Conservation (phyloP, 1,139 yeast species). For the Blastobotrys proliferans region DNA sequence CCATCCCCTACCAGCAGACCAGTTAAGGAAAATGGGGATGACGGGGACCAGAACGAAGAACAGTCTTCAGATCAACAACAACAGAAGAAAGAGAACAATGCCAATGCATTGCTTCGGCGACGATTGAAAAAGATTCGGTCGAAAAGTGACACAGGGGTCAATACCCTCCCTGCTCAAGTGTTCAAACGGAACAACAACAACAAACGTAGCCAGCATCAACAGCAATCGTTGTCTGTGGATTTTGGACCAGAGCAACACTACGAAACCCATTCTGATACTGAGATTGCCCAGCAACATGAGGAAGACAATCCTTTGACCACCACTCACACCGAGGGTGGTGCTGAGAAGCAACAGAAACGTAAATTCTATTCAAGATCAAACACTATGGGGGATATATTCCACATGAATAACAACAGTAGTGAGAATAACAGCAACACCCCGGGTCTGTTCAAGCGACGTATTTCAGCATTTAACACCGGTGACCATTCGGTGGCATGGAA, state of each 20-base stretch:
- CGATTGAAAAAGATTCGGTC: slow-evolving; percentile 21
- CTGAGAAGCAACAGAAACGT: slow-evolving; percentile 7
- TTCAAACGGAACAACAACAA: slow-evolving; percentile 8
- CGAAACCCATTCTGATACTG: slow-evolving; percentile 20
- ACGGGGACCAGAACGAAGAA: background rate
- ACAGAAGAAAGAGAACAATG: slow-evolving; percentile 8
- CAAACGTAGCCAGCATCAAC: too few relatives aligned
- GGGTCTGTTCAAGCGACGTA: slow-evolving; percentile 20
- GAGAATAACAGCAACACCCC: slow-evolving; percentile 3
- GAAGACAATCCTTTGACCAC: slow-evolving; percentile 4
- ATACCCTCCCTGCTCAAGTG: slow-evolving; percentile 12
- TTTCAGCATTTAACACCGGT: slow-evolving; percentile 24
- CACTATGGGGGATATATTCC: slow-evolving; percentile 15
- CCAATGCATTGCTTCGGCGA: slow-evolving; percentile 9
- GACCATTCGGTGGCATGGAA: slow-evolving; percentile 24
- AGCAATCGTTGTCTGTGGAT: slow-evolving; percentile 13
- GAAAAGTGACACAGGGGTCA: slow-evolving; percentile 24
- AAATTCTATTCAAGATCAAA: slow-evolving; percentile 10
- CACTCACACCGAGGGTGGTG: slow-evolving; percentile 7
- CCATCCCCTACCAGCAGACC: background rate
- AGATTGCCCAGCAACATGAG: slow-evolving; percentile 7
- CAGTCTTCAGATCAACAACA: background rate
- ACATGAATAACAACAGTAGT: background rate
- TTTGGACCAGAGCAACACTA: slow-evolving; percentile 6
- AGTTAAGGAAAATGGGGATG: too few relatives aligned